Percentiles rank a stretch among this genome's conserved stretches.
Conservation (phyloP, 257 asterid species). For the Gardenia jasminoides region DNA sequence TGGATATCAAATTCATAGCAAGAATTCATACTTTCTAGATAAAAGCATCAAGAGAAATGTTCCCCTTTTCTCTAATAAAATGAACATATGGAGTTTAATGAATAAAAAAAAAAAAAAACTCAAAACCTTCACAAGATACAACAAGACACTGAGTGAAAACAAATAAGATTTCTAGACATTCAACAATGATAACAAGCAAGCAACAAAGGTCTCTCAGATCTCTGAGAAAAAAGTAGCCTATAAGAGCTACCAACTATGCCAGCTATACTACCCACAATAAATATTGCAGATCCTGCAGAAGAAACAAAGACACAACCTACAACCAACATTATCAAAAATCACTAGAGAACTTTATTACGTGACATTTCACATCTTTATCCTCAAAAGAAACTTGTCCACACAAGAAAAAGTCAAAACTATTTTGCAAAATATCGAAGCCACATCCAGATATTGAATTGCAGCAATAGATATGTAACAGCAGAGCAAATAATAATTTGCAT, state of each 20-base stretch:
- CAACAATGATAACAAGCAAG: no score
- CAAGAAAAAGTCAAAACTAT: not conserved
- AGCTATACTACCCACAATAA: not conserved
- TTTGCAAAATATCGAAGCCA: not conserved
- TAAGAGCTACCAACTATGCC: not conserved
- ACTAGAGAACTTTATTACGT: not conserved
- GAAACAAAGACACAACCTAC: not conserved
- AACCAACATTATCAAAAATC: no score
- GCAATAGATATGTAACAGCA: not conserved
- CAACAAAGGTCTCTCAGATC: not conserved
- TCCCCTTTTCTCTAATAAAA: no score
- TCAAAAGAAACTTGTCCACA: not conserved
- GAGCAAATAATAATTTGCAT: not conserved
- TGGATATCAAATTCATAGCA: no score
- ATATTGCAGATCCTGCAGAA: not conserved
- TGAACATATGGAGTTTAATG: no score
- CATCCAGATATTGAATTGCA: not conserved
- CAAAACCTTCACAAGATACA: no score
- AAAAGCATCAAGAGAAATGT: no score
- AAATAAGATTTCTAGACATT: no score
- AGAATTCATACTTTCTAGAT: no score
- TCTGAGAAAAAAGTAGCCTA: not conserved
- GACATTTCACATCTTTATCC: not conserved
- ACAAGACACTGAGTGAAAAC: no score
- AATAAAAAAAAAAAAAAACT: no score